These are phyloP conservation scores for Stromatinia cepivora DNA, from an alignment of 2,329 filamentous ascomycete genomes.

Conservation along the genomic window DNA sequence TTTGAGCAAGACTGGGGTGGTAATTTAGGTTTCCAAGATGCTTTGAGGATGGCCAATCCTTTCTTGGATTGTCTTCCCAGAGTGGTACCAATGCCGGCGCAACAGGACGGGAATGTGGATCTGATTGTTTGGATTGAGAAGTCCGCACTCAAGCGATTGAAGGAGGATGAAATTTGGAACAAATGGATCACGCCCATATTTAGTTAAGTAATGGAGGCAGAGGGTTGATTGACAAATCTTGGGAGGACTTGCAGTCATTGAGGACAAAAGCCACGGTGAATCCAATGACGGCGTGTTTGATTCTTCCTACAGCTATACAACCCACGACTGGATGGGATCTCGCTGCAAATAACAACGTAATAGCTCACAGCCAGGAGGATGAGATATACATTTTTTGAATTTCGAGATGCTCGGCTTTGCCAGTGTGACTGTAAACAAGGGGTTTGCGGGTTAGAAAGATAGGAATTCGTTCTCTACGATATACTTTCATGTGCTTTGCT, in stretches of 20 bases:
- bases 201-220: neutral
- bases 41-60: conserved; percentile 1
- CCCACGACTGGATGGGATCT: neutral
- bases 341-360: neutral
- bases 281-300: neutral
- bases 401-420: neutral
- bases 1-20: conserved; percentile 15
- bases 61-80: conserved; percentile 10
- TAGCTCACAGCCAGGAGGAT: accelerated
- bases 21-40: neutral
- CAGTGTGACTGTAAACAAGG: neutral
- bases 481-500: too few species aligned
- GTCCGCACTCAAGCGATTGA: conserved; percentile 6
- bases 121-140: conserved; percentile 15
- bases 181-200: conserved; percentile 11
- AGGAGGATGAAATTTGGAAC: conserved; percentile 5
- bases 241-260: too few species aligned
- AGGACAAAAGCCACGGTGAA: neutral
- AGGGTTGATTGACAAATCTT: neutral
- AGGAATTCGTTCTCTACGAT: neutral
- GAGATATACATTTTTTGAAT: too few species aligned
- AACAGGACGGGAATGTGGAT: neutral
- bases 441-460: neutral
- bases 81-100: conserved; percentile 6
- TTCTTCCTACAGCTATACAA: neutral